Percentiles rank a stretch among this genome's conserved stretches.
These are phyloP conservation scores for Tremella fuciformis DNA, from an alignment of 768 basidiomycete genomes.

Conservation along the genomic window DNA sequence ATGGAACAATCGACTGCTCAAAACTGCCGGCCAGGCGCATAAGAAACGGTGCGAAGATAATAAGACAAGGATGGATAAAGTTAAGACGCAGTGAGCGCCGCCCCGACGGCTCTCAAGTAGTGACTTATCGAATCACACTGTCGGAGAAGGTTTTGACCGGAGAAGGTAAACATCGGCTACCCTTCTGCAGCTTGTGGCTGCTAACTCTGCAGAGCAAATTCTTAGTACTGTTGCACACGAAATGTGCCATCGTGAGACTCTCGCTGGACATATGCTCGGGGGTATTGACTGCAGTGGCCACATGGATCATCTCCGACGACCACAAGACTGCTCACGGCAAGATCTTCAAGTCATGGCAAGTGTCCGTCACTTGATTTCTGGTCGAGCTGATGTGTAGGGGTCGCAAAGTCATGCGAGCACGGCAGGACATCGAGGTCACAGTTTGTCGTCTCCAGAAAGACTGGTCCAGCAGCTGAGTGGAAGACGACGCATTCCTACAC, in stretches of 20 bases:
- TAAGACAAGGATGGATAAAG: too few relatives aligned
- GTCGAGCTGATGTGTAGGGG: conserved; percentile 58
- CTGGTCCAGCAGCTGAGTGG: conserved; percentile 8
- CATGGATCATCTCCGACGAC: conserved; percentile 72
- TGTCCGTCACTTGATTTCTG: conserved; percentile 8
- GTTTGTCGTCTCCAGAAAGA: conserved; percentile 28
- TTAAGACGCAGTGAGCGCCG: conserved; percentile 17
- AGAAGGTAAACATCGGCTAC: conserved; percentile 57
- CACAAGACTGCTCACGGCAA: conserved; percentile 71
- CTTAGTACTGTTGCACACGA: conserved; percentile 81
- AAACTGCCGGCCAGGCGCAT: conserved; percentile 53
- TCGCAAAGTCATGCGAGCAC: conserved; percentile 63
- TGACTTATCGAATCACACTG: conserved; percentile 61
- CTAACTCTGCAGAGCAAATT: conserved; percentile 63
- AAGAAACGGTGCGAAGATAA: conserved; percentile 38
- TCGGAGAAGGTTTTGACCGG: conserved; percentile 76
- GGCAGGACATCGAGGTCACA: conserved; percentile 69
- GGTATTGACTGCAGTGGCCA: conserved; percentile 57
- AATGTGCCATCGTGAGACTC: conserved; percentile 70
- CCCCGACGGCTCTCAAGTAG: conserved; percentile 14
- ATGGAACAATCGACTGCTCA: conserved; percentile 52
- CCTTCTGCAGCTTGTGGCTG: neutral
- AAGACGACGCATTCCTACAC: conserved; percentile 54
- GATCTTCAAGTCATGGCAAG: conserved; percentile 70
- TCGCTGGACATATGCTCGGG: neutral